Evolutionary conservation across 257 asterid genomes (phyloP).

Genomic region (Linderniella brevidens): DNA sequence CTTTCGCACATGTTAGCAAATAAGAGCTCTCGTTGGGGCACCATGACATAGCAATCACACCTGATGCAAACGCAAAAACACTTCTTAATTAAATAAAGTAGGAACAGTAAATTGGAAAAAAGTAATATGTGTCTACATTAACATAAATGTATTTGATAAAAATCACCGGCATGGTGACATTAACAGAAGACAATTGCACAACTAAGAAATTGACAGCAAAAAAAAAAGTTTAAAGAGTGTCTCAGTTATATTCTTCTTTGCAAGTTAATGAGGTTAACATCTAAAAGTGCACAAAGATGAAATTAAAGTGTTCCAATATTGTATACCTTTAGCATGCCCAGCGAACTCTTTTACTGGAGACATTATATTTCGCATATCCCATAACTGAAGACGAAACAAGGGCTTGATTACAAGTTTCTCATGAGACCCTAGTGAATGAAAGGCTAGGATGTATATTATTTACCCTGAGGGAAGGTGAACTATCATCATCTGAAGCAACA

Average conservation of each 20-base stretch:
- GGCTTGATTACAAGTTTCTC: too few species aligned
- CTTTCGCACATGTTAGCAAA: conserved; percentile 94
- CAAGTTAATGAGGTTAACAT: too few species aligned
- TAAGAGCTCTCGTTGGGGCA: conserved; percentile 91
- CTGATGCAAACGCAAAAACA: conserved; percentile 23
- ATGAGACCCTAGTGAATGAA: too few species aligned
- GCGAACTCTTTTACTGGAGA: conserved; percentile 83
- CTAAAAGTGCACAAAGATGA: neutral
- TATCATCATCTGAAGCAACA: conserved; percentile 96
- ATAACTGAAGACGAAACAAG: conserved; percentile 40
- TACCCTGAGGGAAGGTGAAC: conserved; percentile 81
- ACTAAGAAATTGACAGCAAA: too few species aligned
- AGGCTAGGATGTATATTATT: conserved; percentile 2
- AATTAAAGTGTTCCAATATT: conserved; percentile 5
- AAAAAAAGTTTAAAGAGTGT: too few species aligned
- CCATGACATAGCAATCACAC: conserved; percentile 98
- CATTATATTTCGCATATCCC: conserved; percentile 91
- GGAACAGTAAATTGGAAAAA: neutral
- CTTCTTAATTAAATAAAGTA: conserved; percentile 2
- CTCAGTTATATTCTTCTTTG: too few species aligned
- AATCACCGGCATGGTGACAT: too few species aligned
- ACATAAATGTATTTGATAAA: too few species aligned
- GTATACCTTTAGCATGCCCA: conserved; percentile 88
- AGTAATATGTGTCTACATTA: too few species aligned
- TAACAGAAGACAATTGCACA: too few species aligned